phyloP scores from a whole-genome alignment of 768 basidiomycete species.

The Coprinopsis cinerea region DNA sequence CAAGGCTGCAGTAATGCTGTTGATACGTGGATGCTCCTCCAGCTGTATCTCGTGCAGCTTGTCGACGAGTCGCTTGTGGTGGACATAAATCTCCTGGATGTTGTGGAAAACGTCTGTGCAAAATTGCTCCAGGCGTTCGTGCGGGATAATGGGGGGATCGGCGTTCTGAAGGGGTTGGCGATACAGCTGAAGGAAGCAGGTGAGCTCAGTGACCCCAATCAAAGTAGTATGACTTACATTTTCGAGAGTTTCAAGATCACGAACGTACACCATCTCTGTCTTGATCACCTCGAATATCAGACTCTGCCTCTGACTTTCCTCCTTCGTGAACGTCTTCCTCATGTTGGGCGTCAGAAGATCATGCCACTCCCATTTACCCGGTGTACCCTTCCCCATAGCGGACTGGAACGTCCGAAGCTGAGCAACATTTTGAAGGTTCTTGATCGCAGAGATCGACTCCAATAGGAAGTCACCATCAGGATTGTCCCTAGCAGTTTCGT shows the following conservation, averaged over 20 bases:
- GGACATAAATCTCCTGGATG: slow-evolving; percentile 63
- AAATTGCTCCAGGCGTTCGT: slow-evolving; percentile 67
- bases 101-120: slow-evolving; percentile 89
- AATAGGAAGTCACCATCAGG: slow-evolving; percentile 78
- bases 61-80: slow-evolving; percentile 73
- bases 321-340: slow-evolving; percentile 52
- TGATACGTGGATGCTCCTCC: slow-evolving; percentile 78
- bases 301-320: slow-evolving; percentile 63
- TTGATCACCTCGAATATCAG: slow-evolving; percentile 94
- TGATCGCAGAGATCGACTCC: slow-evolving; percentile 79
- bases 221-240: slow-evolving; percentile 37
- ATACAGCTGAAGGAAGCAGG: slow-evolving; percentile 54
- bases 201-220: background rate
- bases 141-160: slow-evolving; percentile 73
- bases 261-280: slow-evolving; percentile 93
- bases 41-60: slow-evolving; percentile 82
- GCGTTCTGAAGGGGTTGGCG: slow-evolving; percentile 65
- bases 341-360: slow-evolving; percentile 70
- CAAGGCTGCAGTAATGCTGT: slow-evolving; percentile 75
- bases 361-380: slow-evolving; percentile 85
- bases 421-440: slow-evolving; percentile 71
- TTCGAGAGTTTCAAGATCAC: slow-evolving; percentile 83
- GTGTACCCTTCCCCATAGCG: slow-evolving; percentile 76
- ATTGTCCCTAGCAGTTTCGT: slow-evolving; percentile 74
- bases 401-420: slow-evolving; percentile 87